Evolutionary conservation across 768 basidiomycete genomes (phyloP), one percentile per base, ranked within the genome.

Genomic region (Mycena vitilis): DNA sequence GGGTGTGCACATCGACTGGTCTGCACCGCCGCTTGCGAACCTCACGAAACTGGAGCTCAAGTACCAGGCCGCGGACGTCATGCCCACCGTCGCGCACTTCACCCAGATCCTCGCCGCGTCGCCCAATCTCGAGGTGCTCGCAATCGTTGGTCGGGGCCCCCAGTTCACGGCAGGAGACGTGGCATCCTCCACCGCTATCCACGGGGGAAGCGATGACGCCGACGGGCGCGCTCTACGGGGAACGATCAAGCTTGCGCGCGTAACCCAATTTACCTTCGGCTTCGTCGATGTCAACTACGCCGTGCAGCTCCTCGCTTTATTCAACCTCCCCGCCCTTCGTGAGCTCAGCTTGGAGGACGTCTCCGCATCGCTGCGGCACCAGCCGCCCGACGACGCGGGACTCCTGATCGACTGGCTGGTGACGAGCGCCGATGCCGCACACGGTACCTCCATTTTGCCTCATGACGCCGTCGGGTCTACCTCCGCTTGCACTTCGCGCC

Each of bases 1-100:
- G 2, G 89, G 89, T 0, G 88, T 89, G 20, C 89, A 90, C 70
- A 74, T 89, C 57, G 82, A 88, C 60, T 90, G 89, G 89, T 25
- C 51, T 22, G 54, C 63, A 5, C 52, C 76, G 2, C 71, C 61
- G 13, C 76, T 89, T 57, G 73, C 71, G 8, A 81, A 82, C 64
- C 82, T 90, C 18, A 78, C 78, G 22, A 79, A 77, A 34, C 77
- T 90, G 42, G 85, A 87, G 69, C 77, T 90, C 72, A 87, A 83
- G 69, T 90, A 87, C 70, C 87, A 88, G 20, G 83, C 89, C 1
- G 79, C 73, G 45, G 85, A 88, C 47, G 86, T 90, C n/a, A 83
- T 85, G 79, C 89, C 89, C 2, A 82, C 81, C 7, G 71, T 87
- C 54, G 69, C 75, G 0, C 81, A 88, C 60, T 89, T 90, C 68